Percentiles rank a stretch among this genome's conserved stretches.
Evolutionary conservation across 768 basidiomycete species (phyloP).

Genomic region (Antrodiella citrinella): DNA sequence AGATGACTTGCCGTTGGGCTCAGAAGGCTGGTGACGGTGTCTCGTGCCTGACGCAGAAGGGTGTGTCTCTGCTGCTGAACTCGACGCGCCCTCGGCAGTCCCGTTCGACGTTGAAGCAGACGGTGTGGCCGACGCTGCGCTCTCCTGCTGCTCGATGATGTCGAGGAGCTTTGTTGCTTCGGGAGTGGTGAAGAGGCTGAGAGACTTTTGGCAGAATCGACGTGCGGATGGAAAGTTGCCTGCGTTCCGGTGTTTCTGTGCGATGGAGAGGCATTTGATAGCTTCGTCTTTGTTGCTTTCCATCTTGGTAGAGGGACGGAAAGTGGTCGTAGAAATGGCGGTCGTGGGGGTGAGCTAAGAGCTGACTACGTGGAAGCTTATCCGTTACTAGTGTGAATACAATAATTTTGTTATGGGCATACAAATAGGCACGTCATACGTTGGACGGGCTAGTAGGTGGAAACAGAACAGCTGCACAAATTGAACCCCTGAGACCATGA

Average conservation of each 20-base stretch:
- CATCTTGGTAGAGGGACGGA: constrained; percentile 31
- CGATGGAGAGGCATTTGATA: constrained; percentile 69
- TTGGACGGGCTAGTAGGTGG: too few relatives aligned
- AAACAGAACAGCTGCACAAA: too few relatives aligned
- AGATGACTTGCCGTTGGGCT: constrained; percentile 30
- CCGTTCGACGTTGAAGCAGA: constrained; percentile 28
- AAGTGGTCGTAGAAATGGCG: neutral
- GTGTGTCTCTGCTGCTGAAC: constrained; percentile 56
- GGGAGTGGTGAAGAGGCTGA: constrained; percentile 71
- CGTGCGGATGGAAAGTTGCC: constrained; percentile 71
- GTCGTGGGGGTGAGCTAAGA: too few relatives aligned
- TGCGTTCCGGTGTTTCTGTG: constrained; percentile 63
- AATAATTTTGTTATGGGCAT: too few relatives aligned
- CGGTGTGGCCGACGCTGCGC: constrained; percentile 31
- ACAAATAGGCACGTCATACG: too few relatives aligned
- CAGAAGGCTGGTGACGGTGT: constrained; percentile 38
- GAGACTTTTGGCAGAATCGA: constrained; percentile 86
- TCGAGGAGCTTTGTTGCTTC: constrained; percentile 64
- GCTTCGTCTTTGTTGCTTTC: constrained; percentile 92
- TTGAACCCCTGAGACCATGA: too few relatives aligned
- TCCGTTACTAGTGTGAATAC: too few relatives aligned
- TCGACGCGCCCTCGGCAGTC: constrained; percentile 28
- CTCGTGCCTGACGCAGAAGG: constrained; percentile 67
- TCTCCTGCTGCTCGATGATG: constrained; percentile 50
- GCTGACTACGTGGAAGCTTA: too few relatives aligned